phyloP scores from a whole-genome alignment of 768 basidiomycete species.

The Lentinula guzmanii region DNA sequence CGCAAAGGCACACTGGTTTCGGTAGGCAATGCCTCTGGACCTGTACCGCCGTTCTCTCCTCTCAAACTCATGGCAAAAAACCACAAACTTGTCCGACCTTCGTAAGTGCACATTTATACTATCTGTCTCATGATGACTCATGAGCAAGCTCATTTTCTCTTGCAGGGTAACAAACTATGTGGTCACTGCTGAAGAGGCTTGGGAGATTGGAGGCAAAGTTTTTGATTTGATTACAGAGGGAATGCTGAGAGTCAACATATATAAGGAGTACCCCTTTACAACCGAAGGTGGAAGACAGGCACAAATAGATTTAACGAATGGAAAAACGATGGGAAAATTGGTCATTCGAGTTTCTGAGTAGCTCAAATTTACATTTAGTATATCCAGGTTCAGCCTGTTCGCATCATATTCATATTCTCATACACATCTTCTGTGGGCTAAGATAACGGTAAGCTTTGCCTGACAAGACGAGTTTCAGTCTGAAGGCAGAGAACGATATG shows the following conservation, averaged over 20 bases:
- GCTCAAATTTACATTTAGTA: too few relatives aligned
- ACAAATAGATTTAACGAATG: conserved; percentile 69
- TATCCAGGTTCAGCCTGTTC: too few relatives aligned
- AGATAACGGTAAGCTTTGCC: too few relatives aligned
- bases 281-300: conserved; percentile 72
- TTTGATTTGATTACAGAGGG: conserved; percentile 58
- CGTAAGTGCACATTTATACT: conserved; percentile 34
- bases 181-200: conserved; percentile 66
- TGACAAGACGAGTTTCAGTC: too few relatives aligned
- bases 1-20: conserved; percentile 88
- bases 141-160: not conserved
- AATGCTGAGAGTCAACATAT: conserved; percentile 57
- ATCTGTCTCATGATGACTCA: not conserved
- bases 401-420: too few relatives aligned
- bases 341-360: not conserved
- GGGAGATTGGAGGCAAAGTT: conserved; percentile 58
- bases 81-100: conserved; percentile 66
- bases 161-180: conserved; percentile 66
- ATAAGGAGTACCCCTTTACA: conserved; percentile 80
- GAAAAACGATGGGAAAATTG: conserved; percentile 77
- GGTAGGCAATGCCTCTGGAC: conserved; percentile 88
- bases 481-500: too few relatives aligned
- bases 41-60: conserved; percentile 69
- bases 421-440: too few relatives aligned
- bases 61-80: conserved; percentile 78